Evolutionary conservation across 1,284 basidiomycete genomes (phyloP).

Genomic region (Phenoliferia sp.): DNA sequence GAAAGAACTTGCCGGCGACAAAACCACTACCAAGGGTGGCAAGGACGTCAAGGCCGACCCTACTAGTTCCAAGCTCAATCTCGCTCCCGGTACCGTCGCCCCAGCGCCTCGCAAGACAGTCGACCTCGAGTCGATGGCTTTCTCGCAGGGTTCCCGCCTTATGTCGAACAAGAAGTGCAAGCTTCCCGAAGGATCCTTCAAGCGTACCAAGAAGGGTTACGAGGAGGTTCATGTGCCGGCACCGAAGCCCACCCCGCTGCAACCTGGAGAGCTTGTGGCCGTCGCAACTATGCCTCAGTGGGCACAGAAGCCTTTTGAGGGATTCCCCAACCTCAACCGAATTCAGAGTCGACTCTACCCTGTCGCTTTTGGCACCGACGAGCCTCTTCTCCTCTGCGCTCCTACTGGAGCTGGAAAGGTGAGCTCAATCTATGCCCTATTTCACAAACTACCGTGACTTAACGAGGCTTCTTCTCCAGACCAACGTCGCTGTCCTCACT

Average conservation of each 20-base stretch:
- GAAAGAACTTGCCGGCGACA: constrained; percentile 56
- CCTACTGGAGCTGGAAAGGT: constrained; percentile 99
- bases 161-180: constrained; percentile 99
- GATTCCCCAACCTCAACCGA: constrained; percentile 74
- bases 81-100: constrained; percentile 79
- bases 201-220: constrained; percentile 91
- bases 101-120: constrained; percentile 74
- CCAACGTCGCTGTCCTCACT: constrained; percentile 94
- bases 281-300: constrained; percentile 74
- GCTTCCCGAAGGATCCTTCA: constrained; percentile 95
- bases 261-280: constrained; percentile 64
- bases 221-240: constrained; percentile 98
- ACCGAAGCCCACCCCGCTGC: constrained; percentile 70
- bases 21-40: constrained; percentile 55
- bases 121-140: constrained; percentile 92
- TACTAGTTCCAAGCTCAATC: constrained; percentile 80
- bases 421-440: constrained; percentile 31
- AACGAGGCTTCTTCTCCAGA: constrained; percentile 50
- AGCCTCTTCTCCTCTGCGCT: constrained; percentile 92
- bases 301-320: constrained; percentile 75
- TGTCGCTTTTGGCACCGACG: constrained; percentile 82
- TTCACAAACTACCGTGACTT: neutral
- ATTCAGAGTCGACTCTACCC: constrained; percentile 93
- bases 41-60: constrained; percentile 55
- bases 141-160: constrained; percentile 89